phyloP scores from a whole-genome alignment of 1,284 basidiomycete genomes.

The Cryptococcus sp. region DNA sequence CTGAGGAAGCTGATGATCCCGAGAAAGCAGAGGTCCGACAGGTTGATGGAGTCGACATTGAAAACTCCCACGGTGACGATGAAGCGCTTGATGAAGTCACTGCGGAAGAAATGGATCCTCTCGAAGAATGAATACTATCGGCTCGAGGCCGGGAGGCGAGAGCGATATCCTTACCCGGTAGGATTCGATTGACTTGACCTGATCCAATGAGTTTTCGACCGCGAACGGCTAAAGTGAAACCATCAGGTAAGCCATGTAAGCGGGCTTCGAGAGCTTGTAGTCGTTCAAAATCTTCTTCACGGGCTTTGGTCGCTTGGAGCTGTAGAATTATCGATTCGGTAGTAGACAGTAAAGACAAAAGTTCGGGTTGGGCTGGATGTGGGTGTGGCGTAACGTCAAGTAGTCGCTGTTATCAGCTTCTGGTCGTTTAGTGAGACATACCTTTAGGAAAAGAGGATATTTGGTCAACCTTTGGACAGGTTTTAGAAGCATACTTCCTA shows the following conservation, averaged over 20 bases:
- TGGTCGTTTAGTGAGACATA: slow-evolving; percentile 46
- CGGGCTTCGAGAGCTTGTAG: slow-evolving; percentile 60
- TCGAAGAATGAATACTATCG: slow-evolving; percentile 22
- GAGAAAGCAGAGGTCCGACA: slow-evolving; percentile 30
- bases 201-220: slow-evolving; percentile 68
- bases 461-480: slow-evolving; percentile 68
- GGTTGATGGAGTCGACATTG: slow-evolving; percentile 11
- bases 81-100: slow-evolving; percentile 18
- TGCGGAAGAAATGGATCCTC: slow-evolving; percentile 23
- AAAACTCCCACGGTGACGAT: slow-evolving; percentile 29
- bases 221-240: slow-evolving; percentile 58
- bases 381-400: slow-evolving; percentile 62
- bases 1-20: slow-evolving; percentile 16
- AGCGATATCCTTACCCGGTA: slow-evolving; percentile 30
- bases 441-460: slow-evolving; percentile 70
- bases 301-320: slow-evolving; percentile 72
- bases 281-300: slow-evolving; percentile 75
- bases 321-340: slow-evolving; percentile 66
- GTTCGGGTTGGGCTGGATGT: slow-evolving; percentile 65
- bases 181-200: slow-evolving; percentile 54
- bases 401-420: slow-evolving; percentile 53
- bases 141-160: slow-evolving; percentile 13
- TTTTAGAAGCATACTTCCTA: slow-evolving; percentile 66
- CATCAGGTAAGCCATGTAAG: slow-evolving; percentile 59
- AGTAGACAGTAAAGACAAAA: slow-evolving; percentile 62